Conservation (phyloP, 1,139 yeast genomes). For the Pichia norvegensis region DNA sequence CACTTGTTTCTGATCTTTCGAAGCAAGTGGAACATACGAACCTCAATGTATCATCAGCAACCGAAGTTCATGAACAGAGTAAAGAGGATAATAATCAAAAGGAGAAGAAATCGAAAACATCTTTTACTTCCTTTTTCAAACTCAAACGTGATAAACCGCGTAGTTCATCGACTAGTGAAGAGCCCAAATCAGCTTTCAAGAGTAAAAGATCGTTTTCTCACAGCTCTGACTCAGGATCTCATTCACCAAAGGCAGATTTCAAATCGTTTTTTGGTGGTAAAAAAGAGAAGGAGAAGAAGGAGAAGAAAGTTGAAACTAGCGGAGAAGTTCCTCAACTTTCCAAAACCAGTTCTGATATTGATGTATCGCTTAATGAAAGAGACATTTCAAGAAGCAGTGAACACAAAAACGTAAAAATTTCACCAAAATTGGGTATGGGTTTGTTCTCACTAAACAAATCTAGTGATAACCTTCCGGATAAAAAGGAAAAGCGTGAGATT, state of each 20-base stretch:
- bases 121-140: conserved; percentile 17
- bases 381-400: not conserved
- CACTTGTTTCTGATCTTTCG: not conserved
- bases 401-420: conserved; percentile 2
- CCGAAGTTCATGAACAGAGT: not conserved
- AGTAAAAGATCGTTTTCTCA: conserved; percentile 9
- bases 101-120: conserved; percentile 10
- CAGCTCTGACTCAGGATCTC: conserved; percentile 8
- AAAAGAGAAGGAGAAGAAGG: conserved; percentile 8
- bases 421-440: conserved; percentile 11
- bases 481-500: conserved; percentile 3
- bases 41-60: not conserved
- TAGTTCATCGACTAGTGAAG: conserved; percentile 7
- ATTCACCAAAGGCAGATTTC: conserved; percentile 13
- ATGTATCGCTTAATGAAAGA: not conserved
- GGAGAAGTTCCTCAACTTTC: not conserved
- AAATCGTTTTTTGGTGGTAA: conserved; percentile 15
- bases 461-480: conserved; percentile 5
- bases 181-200: conserved; percentile 8
- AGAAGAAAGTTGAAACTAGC: not conserved
- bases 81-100: not conserved
- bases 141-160: conserved; percentile 15
- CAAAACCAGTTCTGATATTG: not conserved
- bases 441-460: conserved; percentile 10
- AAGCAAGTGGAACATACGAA: not conserved